These are phyloP conservation scores for Naematelia encephala DNA, from an alignment of 768 basidiomycete genomes.

Conservation along the genomic window DNA sequence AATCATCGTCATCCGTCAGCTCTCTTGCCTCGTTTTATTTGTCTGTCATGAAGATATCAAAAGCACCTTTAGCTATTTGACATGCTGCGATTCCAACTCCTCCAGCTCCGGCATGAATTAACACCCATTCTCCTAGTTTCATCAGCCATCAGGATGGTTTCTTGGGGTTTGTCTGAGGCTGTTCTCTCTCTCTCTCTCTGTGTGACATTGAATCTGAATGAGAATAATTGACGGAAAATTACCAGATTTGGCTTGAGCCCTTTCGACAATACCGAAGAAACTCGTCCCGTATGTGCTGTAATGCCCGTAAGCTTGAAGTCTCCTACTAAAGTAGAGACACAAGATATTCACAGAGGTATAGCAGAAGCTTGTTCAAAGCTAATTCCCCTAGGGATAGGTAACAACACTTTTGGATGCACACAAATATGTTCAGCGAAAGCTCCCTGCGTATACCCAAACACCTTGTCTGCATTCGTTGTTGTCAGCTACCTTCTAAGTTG, in stretches of 20 bases:
- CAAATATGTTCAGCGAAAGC: conserved; percentile 73
- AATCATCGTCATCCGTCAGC: neutral
- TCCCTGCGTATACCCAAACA: conserved; percentile 80
- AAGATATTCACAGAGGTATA: conserved; percentile 59
- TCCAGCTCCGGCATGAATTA: conserved; percentile 93
- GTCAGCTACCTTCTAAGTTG: neutral
- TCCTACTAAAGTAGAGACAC: too few species aligned
- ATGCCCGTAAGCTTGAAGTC: too few species aligned
- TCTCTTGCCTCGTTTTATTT: neutral
- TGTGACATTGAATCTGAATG: neutral
- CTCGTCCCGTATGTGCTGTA: conserved; percentile 66
- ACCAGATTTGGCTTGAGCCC: conserved; percentile 77
- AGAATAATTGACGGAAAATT: conserved; percentile 15
- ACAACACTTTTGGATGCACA: conserved; percentile 56
- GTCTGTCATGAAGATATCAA: too few species aligned
- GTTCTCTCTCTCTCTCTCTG: neutral
- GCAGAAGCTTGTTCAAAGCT: conserved; percentile 84
- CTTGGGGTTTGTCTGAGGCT: too few species aligned
- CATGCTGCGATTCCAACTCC: conserved; percentile 90
- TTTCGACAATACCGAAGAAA: conserved; percentile 83
- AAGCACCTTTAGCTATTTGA: conserved; percentile 82
- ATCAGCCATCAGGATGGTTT: too few species aligned
- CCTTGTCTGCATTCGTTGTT: conserved; percentile 58
- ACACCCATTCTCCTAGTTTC: conserved; percentile 73
- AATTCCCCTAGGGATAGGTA: conserved; percentile 70